These are phyloP conservation scores for Trypethelium eluteriae DNA, from an alignment of 495 filamentous ascomycete genomes.

Conservation along the genomic window DNA sequence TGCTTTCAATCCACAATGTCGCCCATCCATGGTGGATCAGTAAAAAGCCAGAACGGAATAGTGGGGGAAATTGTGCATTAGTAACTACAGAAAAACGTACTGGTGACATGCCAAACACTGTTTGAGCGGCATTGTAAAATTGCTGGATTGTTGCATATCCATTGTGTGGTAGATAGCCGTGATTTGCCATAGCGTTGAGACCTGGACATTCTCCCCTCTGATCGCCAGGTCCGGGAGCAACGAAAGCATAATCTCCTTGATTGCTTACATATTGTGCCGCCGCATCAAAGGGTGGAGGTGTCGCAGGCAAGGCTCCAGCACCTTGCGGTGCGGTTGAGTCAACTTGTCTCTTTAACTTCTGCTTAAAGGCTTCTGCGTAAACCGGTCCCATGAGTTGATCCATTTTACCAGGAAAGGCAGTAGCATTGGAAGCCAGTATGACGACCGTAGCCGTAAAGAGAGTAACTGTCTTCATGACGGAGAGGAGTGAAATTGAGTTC, in stretches of 20 bases:
- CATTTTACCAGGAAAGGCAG: conserved; percentile 23
- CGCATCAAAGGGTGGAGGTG: conserved; percentile 33
- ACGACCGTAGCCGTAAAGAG: conserved; percentile 9
- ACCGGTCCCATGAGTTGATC: conserved; percentile 13
- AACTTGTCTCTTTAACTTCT: conserved; percentile 14
- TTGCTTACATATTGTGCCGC: conserved; percentile 30
- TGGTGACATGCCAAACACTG: conserved; percentile 24
- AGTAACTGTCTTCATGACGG: conserved; percentile 1
- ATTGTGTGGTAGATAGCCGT: conserved; percentile 48
- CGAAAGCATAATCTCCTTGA: conserved; percentile 26
- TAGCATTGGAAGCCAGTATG: conserved; percentile 15
- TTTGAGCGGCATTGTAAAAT: conserved; percentile 33
- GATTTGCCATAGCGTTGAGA: conserved; percentile 33
- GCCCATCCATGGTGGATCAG: too few species aligned
- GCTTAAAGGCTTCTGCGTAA: conserved; percentile 16
- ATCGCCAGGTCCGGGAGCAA: conserved; percentile 27
- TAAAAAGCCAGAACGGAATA: too few species aligned
- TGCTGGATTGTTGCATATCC: conserved; percentile 39
- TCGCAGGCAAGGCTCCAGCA: conserved; percentile 21
- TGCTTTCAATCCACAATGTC: too few species aligned
- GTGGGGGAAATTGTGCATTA: too few species aligned
- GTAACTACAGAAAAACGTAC: conserved; percentile 23
- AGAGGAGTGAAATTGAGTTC: not conserved
- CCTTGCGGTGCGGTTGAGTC: conserved; percentile 17
- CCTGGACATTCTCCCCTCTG: conserved; percentile 21